Conservation (phyloP, 2,329 filamentous ascomycete species). For the Exophiala mesophila region DNA sequence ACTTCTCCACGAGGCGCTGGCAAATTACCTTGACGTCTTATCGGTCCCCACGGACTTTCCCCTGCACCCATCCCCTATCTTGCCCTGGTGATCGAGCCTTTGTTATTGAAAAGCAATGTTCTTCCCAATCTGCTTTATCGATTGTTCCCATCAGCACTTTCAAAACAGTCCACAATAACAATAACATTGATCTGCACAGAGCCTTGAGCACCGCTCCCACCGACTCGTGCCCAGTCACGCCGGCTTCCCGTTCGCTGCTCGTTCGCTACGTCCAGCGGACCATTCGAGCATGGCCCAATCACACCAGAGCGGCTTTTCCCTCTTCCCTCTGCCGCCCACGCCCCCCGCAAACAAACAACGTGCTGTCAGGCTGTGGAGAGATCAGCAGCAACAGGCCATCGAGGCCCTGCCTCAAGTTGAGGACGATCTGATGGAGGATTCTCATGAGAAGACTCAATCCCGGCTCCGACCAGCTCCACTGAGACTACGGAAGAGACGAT, state of each 20-base stretch:
- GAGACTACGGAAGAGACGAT: constrained; percentile 14
- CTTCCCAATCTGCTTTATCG: constrained; percentile 19
- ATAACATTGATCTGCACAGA: constrained; percentile 11
- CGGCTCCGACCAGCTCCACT: constrained; percentile 9
- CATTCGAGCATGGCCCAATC: constrained; percentile 10
- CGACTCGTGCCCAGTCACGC: neutral
- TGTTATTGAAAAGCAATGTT: constrained; percentile 16
- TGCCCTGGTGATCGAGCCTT: constrained; percentile 8
- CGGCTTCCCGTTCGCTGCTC: neutral
- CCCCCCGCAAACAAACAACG: constrained; percentile 10
- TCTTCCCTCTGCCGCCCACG: constrained; percentile 18
- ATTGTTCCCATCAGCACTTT: constrained; percentile 16
- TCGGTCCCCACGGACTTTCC: constrained; percentile 15
- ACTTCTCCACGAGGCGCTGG: neutral
- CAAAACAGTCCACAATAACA: constrained; percentile 17
- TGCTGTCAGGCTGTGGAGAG: constrained; percentile 4
- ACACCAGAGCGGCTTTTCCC: constrained; percentile 10
- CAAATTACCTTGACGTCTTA: constrained; percentile 15
- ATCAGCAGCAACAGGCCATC: constrained; percentile 3
- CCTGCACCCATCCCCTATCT: constrained; percentile 20
- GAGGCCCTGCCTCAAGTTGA: neutral
- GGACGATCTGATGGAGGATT: neutral
- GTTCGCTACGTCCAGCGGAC: neutral
- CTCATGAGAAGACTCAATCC: neutral
- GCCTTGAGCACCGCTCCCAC: neutral